Conservation (phyloP, 2,329 filamentous ascomycete genomes). For the Onygenales sp. region DNA sequence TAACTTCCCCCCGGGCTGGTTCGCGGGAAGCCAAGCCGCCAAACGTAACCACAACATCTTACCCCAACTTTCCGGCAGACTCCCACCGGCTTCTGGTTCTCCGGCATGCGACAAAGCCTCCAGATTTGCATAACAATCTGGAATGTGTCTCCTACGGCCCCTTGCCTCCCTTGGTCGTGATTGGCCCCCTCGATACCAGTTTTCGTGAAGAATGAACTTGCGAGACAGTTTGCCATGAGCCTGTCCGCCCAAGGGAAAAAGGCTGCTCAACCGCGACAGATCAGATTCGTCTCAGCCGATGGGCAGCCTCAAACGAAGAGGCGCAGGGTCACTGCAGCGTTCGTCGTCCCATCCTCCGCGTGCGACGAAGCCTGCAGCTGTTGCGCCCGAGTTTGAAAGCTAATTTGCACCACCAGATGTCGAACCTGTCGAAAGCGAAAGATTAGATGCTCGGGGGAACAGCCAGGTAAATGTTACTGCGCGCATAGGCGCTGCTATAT, state of each 20-base stretch:
- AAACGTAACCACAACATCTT: neutral
- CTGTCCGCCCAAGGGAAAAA: conserved; percentile 16
- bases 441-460: conserved; percentile 65
- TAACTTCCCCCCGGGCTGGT: neutral
- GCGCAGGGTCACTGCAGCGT: conserved; percentile 70
- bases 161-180: neutral
- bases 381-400: neutral
- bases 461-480: conserved; percentile 39
- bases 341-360: conserved; percentile 27
- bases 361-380: neutral
- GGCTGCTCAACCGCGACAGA: conserved; percentile 31
- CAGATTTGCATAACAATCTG: neutral
- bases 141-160: neutral
- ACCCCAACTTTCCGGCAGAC: neutral
- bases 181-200: neutral
- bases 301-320: conserved; percentile 72
- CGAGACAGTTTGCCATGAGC: conserved; percentile 15
- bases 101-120: neutral
- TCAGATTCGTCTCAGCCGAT: conserved; percentile 74
- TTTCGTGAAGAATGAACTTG: neutral
- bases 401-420: conserved; percentile 40
- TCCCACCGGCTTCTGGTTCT: neutral
- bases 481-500: neutral
- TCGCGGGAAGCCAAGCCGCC: too few species aligned
- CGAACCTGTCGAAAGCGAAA: conserved; percentile 67